Percentiles rank a stretch among this genome's conserved stretches.
Evolutionary conservation across 2,329 filamentous ascomycete genomes (phyloP).

Genomic region (Nectriaceae sp.): DNA sequence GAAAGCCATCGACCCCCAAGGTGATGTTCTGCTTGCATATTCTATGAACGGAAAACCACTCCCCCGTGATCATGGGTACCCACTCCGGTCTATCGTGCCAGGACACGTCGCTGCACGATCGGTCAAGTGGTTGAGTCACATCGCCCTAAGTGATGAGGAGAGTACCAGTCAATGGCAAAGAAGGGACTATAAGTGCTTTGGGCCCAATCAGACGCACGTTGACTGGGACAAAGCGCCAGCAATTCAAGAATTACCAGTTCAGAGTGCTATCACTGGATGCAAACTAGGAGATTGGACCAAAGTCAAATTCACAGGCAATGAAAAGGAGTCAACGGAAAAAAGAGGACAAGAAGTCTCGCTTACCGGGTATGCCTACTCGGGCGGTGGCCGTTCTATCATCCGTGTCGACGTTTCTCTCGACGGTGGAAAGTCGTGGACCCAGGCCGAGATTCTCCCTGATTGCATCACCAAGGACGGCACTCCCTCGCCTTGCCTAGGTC

Average conservation of each 20-base stretch:
- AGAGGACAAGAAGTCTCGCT: slow-evolving; percentile 39
- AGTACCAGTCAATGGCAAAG: slow-evolving; percentile 66
- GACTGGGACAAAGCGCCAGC: slow-evolving; percentile 64
- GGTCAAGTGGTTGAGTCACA: slow-evolving; percentile 69
- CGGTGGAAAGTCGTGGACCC: slow-evolving; percentile 63
- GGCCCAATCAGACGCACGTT: slow-evolving; percentile 60
- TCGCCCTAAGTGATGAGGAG: slow-evolving; percentile 67
- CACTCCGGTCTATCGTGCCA: slow-evolving; percentile 62
- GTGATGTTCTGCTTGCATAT: slow-evolving; percentile 67
- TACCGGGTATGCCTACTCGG: slow-evolving; percentile 68
- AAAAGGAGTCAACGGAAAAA: slow-evolving; percentile 1
- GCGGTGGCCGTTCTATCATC: slow-evolving; percentile 65
- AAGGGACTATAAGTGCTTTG: slow-evolving; percentile 69
- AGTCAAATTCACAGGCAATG: neutral
- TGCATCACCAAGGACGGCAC: slow-evolving; percentile 32
- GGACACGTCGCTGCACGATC: slow-evolving; percentile 67
- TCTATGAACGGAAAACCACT: slow-evolving; percentile 67
- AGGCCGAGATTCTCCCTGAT: slow-evolving; percentile 60
- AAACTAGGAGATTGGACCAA: slow-evolving; percentile 42
- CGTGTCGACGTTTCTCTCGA: slow-evolving; percentile 69
- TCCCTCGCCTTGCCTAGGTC: slow-evolving; percentile 37
- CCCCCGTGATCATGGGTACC: slow-evolving; percentile 67
- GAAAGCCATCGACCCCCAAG: slow-evolving; percentile 58
- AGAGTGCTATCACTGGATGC: slow-evolving; percentile 62
- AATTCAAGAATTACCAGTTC: slow-evolving; percentile 70